Base-by-base conservation (phyloP, 805 yeast species). In the Spathaspora girioi region DNA sequence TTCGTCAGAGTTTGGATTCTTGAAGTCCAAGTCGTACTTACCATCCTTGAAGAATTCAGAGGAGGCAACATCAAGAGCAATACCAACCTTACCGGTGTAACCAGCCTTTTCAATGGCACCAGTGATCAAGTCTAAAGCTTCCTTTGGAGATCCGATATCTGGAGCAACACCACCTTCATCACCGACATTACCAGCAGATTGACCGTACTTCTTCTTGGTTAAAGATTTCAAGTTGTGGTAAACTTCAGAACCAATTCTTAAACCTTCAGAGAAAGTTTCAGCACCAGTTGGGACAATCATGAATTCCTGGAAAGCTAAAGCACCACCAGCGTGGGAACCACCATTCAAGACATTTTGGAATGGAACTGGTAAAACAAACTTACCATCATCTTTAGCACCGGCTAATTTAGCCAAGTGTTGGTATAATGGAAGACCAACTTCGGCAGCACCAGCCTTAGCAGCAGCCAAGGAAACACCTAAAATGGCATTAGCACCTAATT, bases 111-210 rank as follows among this genome's bases (percentile, higher is more conserved):
- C 89, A 73, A 94, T 93, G 70, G 99, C 90, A 61, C 76, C 86
- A 64, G 83, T 81, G 75, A 93, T 90, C 75, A 93, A 86, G 81
- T 94, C 97, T 62, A 93, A 81, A 66, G 98, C 99, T 84, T 93
- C 98, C 77, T 84, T 89, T 71, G 99, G 93, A 65, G 97, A 83
- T 62, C 87, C 82, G 63, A 94, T 86, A 77, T 91, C 89, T 77
- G 99, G 99, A 68, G 99, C 99, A 81, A 93, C 97, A 86, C 99
- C 99, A 87, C 99, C 99, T 84, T 93, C 99, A 78, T 93, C 99
- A 85, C 99, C 99, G 73, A 93, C 99, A 81, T 93, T 93, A 80
- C 97, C 98, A 68, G 99, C 99, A 58, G 96, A 86, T 71, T 89
- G 87, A 73, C 99, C 99, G 87, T 93, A 94, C 75, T 79, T 82